phyloP scores from a whole-genome alignment of 108 stramenopile genomes.

The Nannochloropsis salina region DNA sequence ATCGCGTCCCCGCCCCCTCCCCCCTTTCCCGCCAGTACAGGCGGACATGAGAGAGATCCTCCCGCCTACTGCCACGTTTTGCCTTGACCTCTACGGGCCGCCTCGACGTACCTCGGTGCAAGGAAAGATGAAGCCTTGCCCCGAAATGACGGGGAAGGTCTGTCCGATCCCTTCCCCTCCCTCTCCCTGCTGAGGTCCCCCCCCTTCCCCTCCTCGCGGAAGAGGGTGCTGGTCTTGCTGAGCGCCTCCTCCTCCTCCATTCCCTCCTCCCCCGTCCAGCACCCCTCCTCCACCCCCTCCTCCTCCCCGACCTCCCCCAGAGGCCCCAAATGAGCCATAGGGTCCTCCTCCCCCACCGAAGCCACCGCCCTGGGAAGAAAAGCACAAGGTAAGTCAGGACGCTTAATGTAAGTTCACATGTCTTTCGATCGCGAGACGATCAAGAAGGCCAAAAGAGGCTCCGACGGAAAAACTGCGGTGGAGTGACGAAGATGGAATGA shows the following conservation, averaged over 20 bases:
- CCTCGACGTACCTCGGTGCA: neutral
- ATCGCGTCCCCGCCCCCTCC: no score
- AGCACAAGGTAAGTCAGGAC: no score
- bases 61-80: no score
- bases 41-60: no score
- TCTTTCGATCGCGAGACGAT: no score
- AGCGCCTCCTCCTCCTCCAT: neutral
- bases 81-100: neutral
- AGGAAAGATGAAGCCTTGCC: neutral
- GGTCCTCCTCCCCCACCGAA: neutral
- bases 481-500: neutral
- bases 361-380: neutral
- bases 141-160: neutral
- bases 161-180: neutral
- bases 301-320: neutral
- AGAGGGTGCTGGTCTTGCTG: neutral
- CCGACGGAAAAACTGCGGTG: neutral
- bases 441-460: neutral
- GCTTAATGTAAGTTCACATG: no score
- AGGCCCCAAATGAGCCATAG: neutral
- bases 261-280: no score
- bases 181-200: neutral
- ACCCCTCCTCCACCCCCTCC: neutral
- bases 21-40: no score
- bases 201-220: neutral